Base-by-base conservation (phyloP, 495 filamentous ascomycete genomes). In the Aspergillus carlsbadensis region DNA sequence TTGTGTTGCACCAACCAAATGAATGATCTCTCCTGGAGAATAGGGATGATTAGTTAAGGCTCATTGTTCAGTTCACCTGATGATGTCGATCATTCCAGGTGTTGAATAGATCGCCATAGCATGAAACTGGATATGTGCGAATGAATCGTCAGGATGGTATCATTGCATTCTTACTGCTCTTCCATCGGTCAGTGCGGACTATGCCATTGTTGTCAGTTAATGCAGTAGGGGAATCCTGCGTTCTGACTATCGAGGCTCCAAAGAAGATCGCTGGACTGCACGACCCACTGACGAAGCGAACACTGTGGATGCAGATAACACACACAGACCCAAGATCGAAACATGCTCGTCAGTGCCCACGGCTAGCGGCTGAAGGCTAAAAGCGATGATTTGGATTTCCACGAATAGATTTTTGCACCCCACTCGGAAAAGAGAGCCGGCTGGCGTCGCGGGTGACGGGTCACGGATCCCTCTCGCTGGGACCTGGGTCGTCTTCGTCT, bases 181-280 rank as follows among this genome's bases (percentile, higher is more conserved):
- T 20, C 33, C 26, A n/a, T 49, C 46, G 33, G 17, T 34, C n/a
- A 41, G 8, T 40, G 24, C 24, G 14, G 8, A 50, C 45, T 35
- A 43, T 57, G 34, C 54, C 45, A 57, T 57, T 50, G 36, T 57
- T 42, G 43, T 22, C 39, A 42, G 54, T 50, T 13, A 36, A 5
- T 57, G 22, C 54, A 50, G 45, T 11, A 42, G 36, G 26, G 34
- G 22, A 31, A 56, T 56, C 36, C 54, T 50, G 26, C 37, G 11
- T 1, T 17, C 45, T 41, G 37, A 57, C 54, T 57, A 44, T 50
- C 54, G 54, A 57, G 46, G 26, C 10, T 18, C 37, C 15, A 10
- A 18, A 33, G 52, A 54, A 24, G 52, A 54, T 54, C 41, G 52
- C 52, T 29, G 37, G 14, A 36, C 18, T 50, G 24, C 36, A 42